These are phyloP conservation scores for Penicillium sp. DNA, from an alignment of 2,329 filamentous ascomycete species.

Conservation along the genomic window DNA sequence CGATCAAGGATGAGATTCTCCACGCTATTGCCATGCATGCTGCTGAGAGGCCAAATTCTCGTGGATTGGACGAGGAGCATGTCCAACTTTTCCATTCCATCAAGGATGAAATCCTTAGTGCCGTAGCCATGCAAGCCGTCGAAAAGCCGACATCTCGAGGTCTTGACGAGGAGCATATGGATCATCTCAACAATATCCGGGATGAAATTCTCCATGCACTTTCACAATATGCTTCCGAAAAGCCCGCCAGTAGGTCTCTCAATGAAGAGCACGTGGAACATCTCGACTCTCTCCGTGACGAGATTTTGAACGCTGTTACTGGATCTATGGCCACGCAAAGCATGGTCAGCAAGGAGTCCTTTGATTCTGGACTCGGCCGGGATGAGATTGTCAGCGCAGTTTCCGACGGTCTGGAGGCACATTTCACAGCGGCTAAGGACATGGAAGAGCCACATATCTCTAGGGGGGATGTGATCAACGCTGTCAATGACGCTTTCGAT, in stretches of 20 bases:
- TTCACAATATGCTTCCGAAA: conserved; percentile 5
- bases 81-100: conserved; percentile 11
- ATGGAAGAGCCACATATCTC: conserved; percentile 50
- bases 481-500: conserved; percentile 38
- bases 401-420: conserved; percentile 59
- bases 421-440: conserved; percentile 56
- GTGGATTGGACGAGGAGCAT: conserved; percentile 13
- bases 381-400: conserved; percentile 65
- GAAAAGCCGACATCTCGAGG: conserved; percentile 1
- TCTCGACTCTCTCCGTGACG: conserved; percentile 35
- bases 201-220: conserved; percentile 19
- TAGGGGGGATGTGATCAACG: conserved; percentile 35
- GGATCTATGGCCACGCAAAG: conserved; percentile 36
- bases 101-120: conserved; percentile 64
- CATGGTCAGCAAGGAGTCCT: conserved; percentile 34
- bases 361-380: conserved; percentile 51
- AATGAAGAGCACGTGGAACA: conserved; percentile 34
- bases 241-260: conserved; percentile 18
- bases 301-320: conserved; percentile 39
- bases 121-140: conserved; percentile 46
- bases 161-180: conserved; percentile 11
- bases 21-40: conserved; percentile 23
- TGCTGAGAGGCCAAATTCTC: conserved; percentile 6
- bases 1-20: conserved; percentile 34
- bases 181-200: conserved; percentile 10